A percentile compares a stretch with the other conserved stretches of the same genome.
Conservation (phyloP, 495 filamentous ascomycete species). For the Talaromyces ruber region DNA sequence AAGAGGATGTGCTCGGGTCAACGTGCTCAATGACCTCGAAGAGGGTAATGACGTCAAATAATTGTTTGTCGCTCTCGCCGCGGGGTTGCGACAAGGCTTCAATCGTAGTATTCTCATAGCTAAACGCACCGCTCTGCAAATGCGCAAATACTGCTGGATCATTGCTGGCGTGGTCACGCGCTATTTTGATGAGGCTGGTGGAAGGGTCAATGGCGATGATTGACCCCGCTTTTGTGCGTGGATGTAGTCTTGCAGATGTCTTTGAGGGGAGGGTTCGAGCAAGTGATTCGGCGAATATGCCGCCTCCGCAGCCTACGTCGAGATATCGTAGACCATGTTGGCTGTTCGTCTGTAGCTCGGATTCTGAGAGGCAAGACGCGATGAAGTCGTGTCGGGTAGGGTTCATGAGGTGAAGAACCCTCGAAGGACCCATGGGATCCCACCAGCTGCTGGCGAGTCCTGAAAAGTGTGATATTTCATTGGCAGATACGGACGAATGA, state of each 20-base stretch:
- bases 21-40: slow-evolving; percentile 97
- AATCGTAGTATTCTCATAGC: slow-evolving; percentile 62
- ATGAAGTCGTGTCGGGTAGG: slow-evolving; percentile 94
- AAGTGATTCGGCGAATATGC: slow-evolving; percentile 90
- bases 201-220: slow-evolving; percentile 86
- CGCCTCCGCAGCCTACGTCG: slow-evolving; percentile 92
- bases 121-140: slow-evolving; percentile 44
- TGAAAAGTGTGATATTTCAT: slow-evolving; percentile 90
- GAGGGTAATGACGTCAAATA: slow-evolving; percentile 67
- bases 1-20: slow-evolving; percentile 38
- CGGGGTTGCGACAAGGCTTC: slow-evolving; percentile 46
- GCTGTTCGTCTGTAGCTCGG: slow-evolving; percentile 8
- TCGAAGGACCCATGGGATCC: slow-evolving; percentile 89
- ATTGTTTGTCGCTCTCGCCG: neutral
- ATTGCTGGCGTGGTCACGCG: slow-evolving; percentile 58
- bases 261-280: slow-evolving; percentile 50
- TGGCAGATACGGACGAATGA: slow-evolving; percentile 65
- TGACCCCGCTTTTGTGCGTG: slow-evolving; percentile 49
- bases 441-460: slow-evolving; percentile 91
- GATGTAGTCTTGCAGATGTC: slow-evolving; percentile 28
- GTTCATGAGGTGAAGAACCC: slow-evolving; percentile 96
- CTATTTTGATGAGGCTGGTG: slow-evolving; percentile 67
- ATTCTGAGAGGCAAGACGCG: slow-evolving; percentile 50
- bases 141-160: slow-evolving; percentile 51
- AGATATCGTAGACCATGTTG: slow-evolving; percentile 54